Evolutionary conservation across 176 grass and related monocot genomes (phyloP), one percentile per base, ranked within the genome.

Genomic region (Cenchrus americanus): DNA sequence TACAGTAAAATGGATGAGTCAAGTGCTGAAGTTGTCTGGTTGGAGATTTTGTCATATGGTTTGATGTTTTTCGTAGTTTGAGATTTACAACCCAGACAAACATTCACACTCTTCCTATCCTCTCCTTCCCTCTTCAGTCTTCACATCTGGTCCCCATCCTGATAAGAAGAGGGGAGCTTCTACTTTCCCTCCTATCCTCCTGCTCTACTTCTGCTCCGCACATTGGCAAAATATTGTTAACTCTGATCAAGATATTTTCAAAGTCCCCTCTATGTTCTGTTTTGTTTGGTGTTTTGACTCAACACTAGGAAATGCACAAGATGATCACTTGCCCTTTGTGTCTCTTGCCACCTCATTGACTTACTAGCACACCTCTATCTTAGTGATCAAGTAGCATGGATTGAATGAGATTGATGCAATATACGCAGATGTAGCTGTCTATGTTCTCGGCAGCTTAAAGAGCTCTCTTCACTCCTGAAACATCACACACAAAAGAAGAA

Each of bases 11-110:
- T 78, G 52, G 37, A 77, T 51, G 8, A 63, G 44, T 15, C 1
- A 66, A 34, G 23, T 15, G 21, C 47, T 79, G 24, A 9, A 17
- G 24, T 50, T 71, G 26, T 8, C 8, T 8, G 11, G 24, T 50
- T 71, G 42, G 13, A 5, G 26, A 62, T 14, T 70, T 21, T 2
- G 1, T 70, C 14, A 30, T 76, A 78, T 54, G 34, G 34, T 37
- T 37, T 37, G 51, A 69, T 71, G 69, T 65, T 37, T 37, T 37
- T 37, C 80, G 50, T 76, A 66, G 9, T 79, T 63, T 63, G 47
- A 49, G 32, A 42, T 54, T 44, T 44, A 8, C 43, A 53, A 53
- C 14, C 50, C 50, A 53, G 14, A 52, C 9, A 48, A 52, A 53
- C 50, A 53, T 14, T 14, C 50, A 53, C 50, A 53, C 14, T 53